Percentiles rank a stretch among this genome's conserved stretches.
Evolutionary conservation across 306 rosid species (phyloP).

Genomic region (Cyclanthera cordifolia): DNA sequence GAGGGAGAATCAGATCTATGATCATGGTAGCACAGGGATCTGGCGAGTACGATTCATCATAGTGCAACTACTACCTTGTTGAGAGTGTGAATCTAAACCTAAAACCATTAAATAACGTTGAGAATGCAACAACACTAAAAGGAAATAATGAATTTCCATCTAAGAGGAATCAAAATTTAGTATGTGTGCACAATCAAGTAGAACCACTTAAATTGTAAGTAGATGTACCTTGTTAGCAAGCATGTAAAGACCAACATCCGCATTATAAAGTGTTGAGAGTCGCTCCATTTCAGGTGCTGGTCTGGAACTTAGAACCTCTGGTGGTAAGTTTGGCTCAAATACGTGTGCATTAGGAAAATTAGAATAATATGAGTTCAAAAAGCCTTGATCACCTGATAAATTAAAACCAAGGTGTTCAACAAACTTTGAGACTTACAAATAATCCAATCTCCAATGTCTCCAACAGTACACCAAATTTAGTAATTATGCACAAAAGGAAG

Average conservation of each 20-base stretch:
- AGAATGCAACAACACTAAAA: background rate
- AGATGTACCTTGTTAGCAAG: slow-evolving; percentile 86
- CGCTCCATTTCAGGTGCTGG: slow-evolving; percentile 81
- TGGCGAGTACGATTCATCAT: background rate
- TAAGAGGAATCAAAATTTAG: background rate
- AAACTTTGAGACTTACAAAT: background rate
- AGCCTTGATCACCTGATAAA: slow-evolving; percentile 90
- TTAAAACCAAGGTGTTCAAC: background rate
- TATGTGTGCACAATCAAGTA: background rate
- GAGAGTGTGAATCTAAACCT: background rate
- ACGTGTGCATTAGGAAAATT: slow-evolving; percentile 82
- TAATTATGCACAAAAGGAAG: background rate
- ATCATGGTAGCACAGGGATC: background rate
- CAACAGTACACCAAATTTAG: too few species aligned
- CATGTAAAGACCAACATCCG: slow-evolving; percentile 99
- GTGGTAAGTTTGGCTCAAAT: slow-evolving; percentile 65
- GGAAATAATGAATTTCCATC: background rate
- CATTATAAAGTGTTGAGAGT: slow-evolving; percentile 88
- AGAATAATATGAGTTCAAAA: slow-evolving; percentile 85
- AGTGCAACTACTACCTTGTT: background rate
- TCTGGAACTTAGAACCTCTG: slow-evolving; percentile 46
- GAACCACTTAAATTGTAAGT: background rate
- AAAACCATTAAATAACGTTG: background rate
- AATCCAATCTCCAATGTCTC: background rate
- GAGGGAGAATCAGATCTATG: background rate